Evolutionary conservation across 352 stramenopile genomes (phyloP).

Genomic region (Globisporangium takayamanum): DNA sequence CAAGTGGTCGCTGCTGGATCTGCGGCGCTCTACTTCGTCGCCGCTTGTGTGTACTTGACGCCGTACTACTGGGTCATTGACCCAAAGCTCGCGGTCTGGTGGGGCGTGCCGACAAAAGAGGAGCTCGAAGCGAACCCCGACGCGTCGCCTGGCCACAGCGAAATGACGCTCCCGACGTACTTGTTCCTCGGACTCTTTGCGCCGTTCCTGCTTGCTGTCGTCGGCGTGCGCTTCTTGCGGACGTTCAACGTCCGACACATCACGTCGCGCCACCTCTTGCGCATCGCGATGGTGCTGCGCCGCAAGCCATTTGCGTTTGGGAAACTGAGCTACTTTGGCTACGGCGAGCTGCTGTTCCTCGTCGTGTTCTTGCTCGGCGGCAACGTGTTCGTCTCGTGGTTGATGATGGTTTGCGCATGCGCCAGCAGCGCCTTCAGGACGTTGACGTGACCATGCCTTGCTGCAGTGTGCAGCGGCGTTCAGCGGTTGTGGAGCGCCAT

Average conservation of each 20-base stretch:
- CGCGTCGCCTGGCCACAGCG: conserved; percentile 8
- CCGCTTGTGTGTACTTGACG: conserved; percentile 12
- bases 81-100: conserved; percentile 16
- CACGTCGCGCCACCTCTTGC: conserved; percentile 11
- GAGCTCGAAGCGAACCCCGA: conserved; percentile 11
- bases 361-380: conserved; percentile 17
- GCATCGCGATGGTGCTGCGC: conserved; percentile 13
- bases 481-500: too few species aligned
- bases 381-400: conserved; percentile 15
- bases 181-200: conserved; percentile 15
- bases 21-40: conserved; percentile 11
- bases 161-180: conserved; percentile 21
- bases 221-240: conserved; percentile 3
- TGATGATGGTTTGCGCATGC: too few species aligned
- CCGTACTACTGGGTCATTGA: conserved; percentile 19
- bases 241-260: conserved; percentile 19
- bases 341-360: conserved; percentile 18
- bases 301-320: conserved; percentile 15
- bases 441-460: too few species aligned
- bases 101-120: conserved; percentile 12
- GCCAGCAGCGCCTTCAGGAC: too few species aligned
- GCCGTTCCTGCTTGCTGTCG: conserved; percentile 8
- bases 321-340: conserved; percentile 9
- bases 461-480: too few species aligned
- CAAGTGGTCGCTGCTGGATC: conserved; percentile 8